Percentiles rank a stretch among this genome's conserved stretches.
phyloP scores from a whole-genome alignment of 2,329 filamentous ascomycete species.

The Aspergillus sp. region DNA sequence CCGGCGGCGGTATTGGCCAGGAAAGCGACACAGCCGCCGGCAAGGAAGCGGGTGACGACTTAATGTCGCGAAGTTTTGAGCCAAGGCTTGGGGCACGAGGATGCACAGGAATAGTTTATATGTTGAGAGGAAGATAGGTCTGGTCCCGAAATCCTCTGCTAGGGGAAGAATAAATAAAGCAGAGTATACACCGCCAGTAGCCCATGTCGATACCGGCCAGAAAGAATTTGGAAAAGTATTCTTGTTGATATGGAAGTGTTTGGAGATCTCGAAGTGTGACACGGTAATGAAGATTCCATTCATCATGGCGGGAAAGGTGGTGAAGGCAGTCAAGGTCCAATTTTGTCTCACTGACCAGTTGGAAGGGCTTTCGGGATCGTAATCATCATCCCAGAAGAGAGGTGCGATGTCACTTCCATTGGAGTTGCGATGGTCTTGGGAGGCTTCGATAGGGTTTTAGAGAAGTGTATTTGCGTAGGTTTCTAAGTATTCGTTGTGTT shows the following conservation, averaged over 20 bases:
- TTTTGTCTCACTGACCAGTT: constrained; percentile 21
- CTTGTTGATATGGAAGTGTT: constrained; percentile 18
- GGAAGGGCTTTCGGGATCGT: constrained; percentile 21
- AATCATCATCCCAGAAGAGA: constrained; percentile 9
- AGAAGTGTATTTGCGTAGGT: no score
- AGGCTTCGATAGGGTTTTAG: no score
- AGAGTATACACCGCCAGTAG: constrained; percentile 19
- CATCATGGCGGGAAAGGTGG: constrained; percentile 23
- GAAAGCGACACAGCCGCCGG: constrained; percentile 45
- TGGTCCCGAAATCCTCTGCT: constrained; percentile 25
- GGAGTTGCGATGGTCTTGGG: no score
- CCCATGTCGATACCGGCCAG: constrained; percentile 25
- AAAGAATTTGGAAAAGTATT: constrained; percentile 22
- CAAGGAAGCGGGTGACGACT: constrained; percentile 47
- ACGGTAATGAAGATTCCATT: constrained; percentile 26
- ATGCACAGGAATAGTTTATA: constrained; percentile 46
- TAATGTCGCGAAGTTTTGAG: constrained; percentile 50
- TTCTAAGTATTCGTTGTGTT: no score
- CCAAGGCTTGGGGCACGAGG: constrained; percentile 46
- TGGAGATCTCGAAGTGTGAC: constrained; percentile 16
- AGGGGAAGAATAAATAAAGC: constrained; percentile 22
- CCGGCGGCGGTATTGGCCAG: constrained; percentile 41
- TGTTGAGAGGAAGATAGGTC: constrained; percentile 43
- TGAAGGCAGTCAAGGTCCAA: constrained; percentile 21
- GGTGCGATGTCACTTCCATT: no score